Evolutionary conservation across 345 rosid genomes (phyloP).

Genomic region (Salix purpurea): DNA sequence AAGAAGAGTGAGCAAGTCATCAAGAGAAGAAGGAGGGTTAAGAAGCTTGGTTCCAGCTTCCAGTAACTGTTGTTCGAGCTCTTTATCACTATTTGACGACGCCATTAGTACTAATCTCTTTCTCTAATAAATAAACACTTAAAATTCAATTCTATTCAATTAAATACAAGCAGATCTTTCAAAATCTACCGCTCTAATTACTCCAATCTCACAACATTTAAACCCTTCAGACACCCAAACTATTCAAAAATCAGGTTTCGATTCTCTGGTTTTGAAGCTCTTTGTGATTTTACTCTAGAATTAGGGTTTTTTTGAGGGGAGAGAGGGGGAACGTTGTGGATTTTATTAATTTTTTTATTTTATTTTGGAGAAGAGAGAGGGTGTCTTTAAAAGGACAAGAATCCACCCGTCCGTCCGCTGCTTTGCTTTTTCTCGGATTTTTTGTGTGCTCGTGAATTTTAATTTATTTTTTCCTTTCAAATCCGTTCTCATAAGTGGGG

Average conservation of each 20-base stretch:
- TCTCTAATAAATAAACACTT: not conserved
- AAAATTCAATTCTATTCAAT: not conserved
- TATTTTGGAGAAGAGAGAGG: not conserved
- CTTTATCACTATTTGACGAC: slow-evolving; percentile 43
- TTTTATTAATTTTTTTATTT: not conserved
- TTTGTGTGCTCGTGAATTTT: not conserved
- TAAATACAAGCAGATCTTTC: slow-evolving; percentile 23
- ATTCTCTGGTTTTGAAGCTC: not conserved
- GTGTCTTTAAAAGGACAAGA: not conserved
- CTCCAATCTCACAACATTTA: slow-evolving; percentile 33
- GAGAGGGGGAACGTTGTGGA: not conserved
- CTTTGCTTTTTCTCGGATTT: not conserved
- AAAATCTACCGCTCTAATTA: slow-evolving; percentile 9
- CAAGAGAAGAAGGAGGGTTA: slow-evolving; percentile 60
- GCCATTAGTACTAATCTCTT: slow-evolving; percentile 34
- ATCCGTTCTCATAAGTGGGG: not conserved
- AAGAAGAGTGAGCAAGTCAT: slow-evolving; percentile 74
- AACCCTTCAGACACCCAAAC: slow-evolving; percentile 17
- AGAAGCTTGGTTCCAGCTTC: slow-evolving; percentile 71
- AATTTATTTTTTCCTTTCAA: not conserved
- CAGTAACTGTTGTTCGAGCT: slow-evolving; percentile 57
- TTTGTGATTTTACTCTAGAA: not conserved
- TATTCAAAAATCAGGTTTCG: not conserved
- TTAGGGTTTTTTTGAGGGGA: slow-evolving; percentile 23
- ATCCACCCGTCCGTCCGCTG: not conserved